phyloP scores from a whole-genome alignment of 495 filamentous ascomycete genomes.

The Halenospora varia region DNA sequence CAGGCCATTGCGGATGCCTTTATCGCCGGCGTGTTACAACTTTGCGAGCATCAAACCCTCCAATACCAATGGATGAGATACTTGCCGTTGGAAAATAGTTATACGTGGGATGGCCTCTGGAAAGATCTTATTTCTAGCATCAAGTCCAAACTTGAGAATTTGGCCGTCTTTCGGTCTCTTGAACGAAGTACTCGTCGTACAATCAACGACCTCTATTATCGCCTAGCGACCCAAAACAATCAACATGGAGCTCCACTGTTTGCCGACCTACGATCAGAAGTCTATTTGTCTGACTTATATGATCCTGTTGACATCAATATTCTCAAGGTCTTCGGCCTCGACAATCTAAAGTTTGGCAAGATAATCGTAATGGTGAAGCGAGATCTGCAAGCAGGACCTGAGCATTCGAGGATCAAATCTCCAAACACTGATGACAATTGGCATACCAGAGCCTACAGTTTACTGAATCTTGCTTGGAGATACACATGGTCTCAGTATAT shows the following conservation, averaged over 20 bases:
- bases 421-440: slow-evolving; percentile 14
- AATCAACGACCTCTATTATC: background rate
- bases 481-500: slow-evolving; percentile 2
- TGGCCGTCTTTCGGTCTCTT: slow-evolving; percentile 1
- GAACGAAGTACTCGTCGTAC: background rate
- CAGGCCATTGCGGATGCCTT: slow-evolving; percentile 23
- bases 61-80: slow-evolving; percentile 27
- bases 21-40: slow-evolving; percentile 21
- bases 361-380: slow-evolving; percentile 10
- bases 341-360: background rate
- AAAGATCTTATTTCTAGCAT: slow-evolving; percentile 17
- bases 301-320: slow-evolving; percentile 1
- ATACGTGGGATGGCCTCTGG: slow-evolving; percentile 17
- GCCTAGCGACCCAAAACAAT: background rate
- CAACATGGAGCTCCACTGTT: slow-evolving; percentile 19
- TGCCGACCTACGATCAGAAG: slow-evolving; percentile 10
- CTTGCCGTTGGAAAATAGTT: slow-evolving; percentile 16
- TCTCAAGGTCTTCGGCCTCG: slow-evolving; percentile 11
- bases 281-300: slow-evolving; percentile 19
- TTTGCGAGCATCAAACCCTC: slow-evolving; percentile 22
- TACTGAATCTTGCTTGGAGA: slow-evolving; percentile 14
- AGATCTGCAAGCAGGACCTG: slow-evolving; percentile 12
- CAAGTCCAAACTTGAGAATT: background rate
- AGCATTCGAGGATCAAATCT: background rate
- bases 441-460: slow-evolving; percentile 12